Conservation (phyloP, 441 rosid genomes). For the Dalechampia spathulata region DNA sequence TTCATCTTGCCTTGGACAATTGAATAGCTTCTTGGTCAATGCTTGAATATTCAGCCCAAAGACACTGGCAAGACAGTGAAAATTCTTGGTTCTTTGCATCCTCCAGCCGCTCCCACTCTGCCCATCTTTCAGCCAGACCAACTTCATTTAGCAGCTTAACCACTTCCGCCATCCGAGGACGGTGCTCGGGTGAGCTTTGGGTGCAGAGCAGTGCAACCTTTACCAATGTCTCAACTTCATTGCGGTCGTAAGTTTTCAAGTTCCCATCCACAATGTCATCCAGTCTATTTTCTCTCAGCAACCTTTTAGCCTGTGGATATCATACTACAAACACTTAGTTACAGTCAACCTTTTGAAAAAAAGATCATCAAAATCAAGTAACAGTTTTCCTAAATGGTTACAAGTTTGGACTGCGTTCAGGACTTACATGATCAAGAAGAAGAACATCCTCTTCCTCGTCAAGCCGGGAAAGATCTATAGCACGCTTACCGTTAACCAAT, state of each 20-base stretch:
- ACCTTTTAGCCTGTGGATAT: constrained; percentile 53
- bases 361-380: not conserved
- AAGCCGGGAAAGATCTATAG: constrained; percentile 47
- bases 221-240: constrained; percentile 68
- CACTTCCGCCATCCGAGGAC: constrained; percentile 71
- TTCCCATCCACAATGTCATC: constrained; percentile 70
- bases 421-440: constrained; percentile 48
- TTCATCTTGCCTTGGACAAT: constrained; percentile 62
- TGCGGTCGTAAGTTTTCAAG: constrained; percentile 36
- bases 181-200: constrained; percentile 66
- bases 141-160: constrained; percentile 73
- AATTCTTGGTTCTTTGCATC: constrained; percentile 50
- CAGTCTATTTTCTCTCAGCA: constrained; percentile 63
- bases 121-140: constrained; percentile 75
- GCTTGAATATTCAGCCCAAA: constrained; percentile 69
- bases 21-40: constrained; percentile 73
- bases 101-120: constrained; percentile 65
- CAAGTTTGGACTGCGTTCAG: not conserved
- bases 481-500: constrained; percentile 50
- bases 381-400: no score
- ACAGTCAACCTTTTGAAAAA: not conserved
- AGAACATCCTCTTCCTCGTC: constrained; percentile 63
- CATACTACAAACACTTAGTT: not conserved
- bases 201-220: constrained; percentile 82
- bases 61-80: constrained; percentile 42